Evolutionary conservation across 768 basidiomycete genomes (phyloP), one percentile per base, ranked within the genome.

Genomic region (Hirschioporus abietinus): DNA sequence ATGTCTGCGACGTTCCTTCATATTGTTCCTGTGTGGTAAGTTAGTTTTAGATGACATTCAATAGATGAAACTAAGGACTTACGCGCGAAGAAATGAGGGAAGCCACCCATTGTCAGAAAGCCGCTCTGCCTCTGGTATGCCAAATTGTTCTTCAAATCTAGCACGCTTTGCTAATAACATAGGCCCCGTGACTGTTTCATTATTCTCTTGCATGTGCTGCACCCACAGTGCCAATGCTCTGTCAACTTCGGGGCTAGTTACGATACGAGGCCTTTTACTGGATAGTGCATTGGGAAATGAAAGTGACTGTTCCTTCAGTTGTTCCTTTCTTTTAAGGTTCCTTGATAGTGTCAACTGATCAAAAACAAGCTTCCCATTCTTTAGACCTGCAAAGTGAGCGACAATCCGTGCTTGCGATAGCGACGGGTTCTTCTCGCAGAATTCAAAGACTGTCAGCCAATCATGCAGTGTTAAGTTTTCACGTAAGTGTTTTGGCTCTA

Each of bases 231-330:
- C 25, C 0, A 80, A 70, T 0, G 76, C 76, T 5, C 35, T 23
- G 35, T 79, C 78, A 2, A 80, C 76, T 65, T 78, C 78, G 6
- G 77, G 79, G 7, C 68, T 24, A 26, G 75, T 78, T 1, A 79
- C 77, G 63, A 78, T 66, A 8, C 70, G 71, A 20, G 71, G 69
- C 0, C 71, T 65, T 66, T 80, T 79, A 35, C 67, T 66, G 0
- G 74, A n/a, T n/a, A n/a, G n/a, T n/a, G n/a, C n/a, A n/a, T n/a
- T n/a, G n/a, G n/a, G n/a, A n/a, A n/a, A n/a, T n/a, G n/a, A n/a
- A n/a, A n/a, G n/a, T n/a, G n/a, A n/a, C n/a, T n/a, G n/a, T n/a
- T n/a, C n/a, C n/a, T n/a, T n/a, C n/a, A n/a, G n/a, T n/a, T n/a
- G n/a, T n/a, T n/a, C n/a, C n/a, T n/a, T n/a, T n/a, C n/a, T n/a